Base-by-base conservation (phyloP, 345 rosid species). In the Corymbia maculata region DNA sequence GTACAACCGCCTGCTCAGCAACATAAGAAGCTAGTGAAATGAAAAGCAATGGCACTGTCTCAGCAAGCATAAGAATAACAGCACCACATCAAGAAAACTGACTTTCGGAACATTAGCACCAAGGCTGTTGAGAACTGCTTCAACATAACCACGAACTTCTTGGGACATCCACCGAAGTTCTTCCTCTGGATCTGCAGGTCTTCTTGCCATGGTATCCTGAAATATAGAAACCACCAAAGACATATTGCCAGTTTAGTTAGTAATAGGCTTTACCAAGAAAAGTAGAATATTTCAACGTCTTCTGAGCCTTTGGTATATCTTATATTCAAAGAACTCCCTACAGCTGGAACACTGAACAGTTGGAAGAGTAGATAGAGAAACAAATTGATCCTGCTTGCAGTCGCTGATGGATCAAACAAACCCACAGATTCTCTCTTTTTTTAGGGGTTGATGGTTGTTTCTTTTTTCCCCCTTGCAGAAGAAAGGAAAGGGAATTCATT, bases 111-210 rank as follows among this genome's bases (percentile, higher is more conserved):
- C 98, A 89, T 97, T 97, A 85, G 99, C 98, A 88, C 95, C 98
- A 75, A 97, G 91, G 87, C 99, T 97, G 91, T 97, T 96, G 85
- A 97, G 93, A 88, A 97, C 99, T 68, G 99, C 99, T 95, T 96
- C 99, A 3, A 97, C 97, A 87, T 97, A 97, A 90, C 99, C 98
- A 42, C 99, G 98, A 17, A 97, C 99, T 95, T 97, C 99, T 89
- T 97, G 99, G 64, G 98, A 95, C 99, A 97, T 97, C 99, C 99
- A 97, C 87, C 98, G 93, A 44, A 97, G 96, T 92, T 97, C 99
- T 90, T 97, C 99, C 90, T 97, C 99, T 26, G 99, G 99, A 90
- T 97, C 98, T 52, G 89, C 96, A 11, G 99, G 98, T 89, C 93
- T 95, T 90, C 95, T 91, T 79, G 90, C 90, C 96, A 95, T 94